Conservation (phyloP, 805 yeast genomes). For the Yarrowia yakushimensis region DNA sequence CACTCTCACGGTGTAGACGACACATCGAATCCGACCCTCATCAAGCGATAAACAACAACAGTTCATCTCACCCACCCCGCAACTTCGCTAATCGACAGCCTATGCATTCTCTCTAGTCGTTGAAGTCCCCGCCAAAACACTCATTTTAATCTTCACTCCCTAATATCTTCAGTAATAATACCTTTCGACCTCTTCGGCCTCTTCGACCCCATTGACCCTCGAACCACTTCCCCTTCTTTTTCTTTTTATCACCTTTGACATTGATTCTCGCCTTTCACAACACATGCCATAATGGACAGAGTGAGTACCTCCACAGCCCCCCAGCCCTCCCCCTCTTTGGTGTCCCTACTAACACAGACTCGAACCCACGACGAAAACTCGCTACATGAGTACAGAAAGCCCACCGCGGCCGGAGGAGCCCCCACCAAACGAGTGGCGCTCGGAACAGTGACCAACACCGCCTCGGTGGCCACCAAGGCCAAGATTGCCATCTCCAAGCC, state of each 20-base stretch:
- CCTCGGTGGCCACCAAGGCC: conserved; percentile 2
- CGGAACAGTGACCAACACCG: conserved; percentile 23
- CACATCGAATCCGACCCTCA: background rate
- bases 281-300: conserved; percentile 19
- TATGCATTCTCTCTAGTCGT: conserved; percentile 10
- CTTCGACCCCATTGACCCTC: background rate
- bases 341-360: conserved; percentile 15
- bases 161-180: conserved; percentile 8
- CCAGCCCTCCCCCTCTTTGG: background rate
- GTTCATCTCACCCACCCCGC: background rate
- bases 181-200: background rate
- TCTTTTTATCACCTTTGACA: background rate
- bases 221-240: background rate
- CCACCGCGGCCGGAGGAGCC: conserved; percentile 6
- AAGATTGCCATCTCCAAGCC: conserved; percentile 7
- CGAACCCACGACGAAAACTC: conserved; percentile 24
- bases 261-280: background rate
- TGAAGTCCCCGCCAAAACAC: background rate
- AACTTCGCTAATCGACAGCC: conserved; percentile 7
- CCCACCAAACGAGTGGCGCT: conserved; percentile 25
- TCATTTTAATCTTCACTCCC: conserved; percentile 13
- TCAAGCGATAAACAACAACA: background rate
- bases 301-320: background rate
- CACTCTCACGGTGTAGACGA: conserved; percentile 1
- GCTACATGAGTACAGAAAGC: conserved; percentile 25